phyloP scores from a whole-genome alignment of 257 asterid species.

The Schizonepeta tenuifolia region DNA sequence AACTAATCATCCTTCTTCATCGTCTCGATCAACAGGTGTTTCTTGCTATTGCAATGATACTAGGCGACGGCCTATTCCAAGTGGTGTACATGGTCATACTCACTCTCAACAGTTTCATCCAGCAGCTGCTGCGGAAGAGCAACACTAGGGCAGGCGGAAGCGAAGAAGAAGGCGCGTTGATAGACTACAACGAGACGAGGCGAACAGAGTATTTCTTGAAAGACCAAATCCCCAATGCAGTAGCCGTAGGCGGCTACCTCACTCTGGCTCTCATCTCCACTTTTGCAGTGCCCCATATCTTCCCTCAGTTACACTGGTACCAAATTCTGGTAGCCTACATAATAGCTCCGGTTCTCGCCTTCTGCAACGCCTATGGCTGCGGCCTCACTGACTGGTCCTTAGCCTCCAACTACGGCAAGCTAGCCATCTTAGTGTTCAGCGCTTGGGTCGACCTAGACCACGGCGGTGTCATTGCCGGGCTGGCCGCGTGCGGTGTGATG shows the following conservation, averaged over 20 bases:
- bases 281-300: conserved; percentile 44
- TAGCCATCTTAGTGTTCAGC: conserved; percentile 63
- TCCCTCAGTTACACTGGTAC: conserved; percentile 62
- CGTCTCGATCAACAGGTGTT: conserved; percentile 9
- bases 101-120: conserved; percentile 31
- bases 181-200: conserved; percentile 39
- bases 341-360: conserved; percentile 63
- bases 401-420: conserved; percentile 74
- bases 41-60: conserved; percentile 73
- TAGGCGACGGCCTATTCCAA: conserved; percentile 81
- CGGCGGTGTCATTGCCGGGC: conserved; percentile 74
- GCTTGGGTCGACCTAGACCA: conserved; percentile 61
- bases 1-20: background rate
- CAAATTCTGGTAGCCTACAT: conserved; percentile 49
- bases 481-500: conserved; percentile 71
- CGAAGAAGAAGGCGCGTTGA: background rate
- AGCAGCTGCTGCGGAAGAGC: background rate
- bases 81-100: conserved; percentile 53
- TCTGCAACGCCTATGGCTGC: conserved; percentile 75
- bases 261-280: conserved; percentile 44
- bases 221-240: conserved; percentile 51
- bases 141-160: background rate
- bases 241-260: conserved; percentile 53
- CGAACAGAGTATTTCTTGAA: conserved; percentile 52
- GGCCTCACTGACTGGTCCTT: conserved; percentile 79